Conservation (phyloP, 2,329 filamentous ascomycete species). For the Didymella glomerata region DNA sequence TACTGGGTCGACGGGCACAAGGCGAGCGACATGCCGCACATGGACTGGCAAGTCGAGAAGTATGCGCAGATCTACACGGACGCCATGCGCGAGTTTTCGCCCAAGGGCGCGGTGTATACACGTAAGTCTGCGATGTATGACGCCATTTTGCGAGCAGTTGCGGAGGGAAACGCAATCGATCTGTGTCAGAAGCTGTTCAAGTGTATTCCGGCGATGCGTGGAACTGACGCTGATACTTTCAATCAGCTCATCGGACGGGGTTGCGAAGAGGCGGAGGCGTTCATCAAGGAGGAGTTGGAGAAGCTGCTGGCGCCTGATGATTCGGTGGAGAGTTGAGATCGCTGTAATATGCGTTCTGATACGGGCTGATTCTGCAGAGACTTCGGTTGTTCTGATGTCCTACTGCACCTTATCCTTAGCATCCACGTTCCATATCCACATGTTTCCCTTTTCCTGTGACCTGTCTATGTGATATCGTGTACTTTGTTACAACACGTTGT, state of each 20-base stretch:
- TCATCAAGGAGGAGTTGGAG: neutral
- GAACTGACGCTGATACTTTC: neutral
- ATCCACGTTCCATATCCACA: too few species aligned
- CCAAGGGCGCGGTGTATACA: neutral
- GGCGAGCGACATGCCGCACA: neutral
- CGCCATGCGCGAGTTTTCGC: neutral
- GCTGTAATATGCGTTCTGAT: neutral
- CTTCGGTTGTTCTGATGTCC: neutral
- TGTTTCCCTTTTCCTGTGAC: too few species aligned
- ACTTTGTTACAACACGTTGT: too few species aligned
- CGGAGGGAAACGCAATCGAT: neutral
- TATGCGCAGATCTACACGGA: neutral
- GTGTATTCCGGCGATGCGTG: neutral
- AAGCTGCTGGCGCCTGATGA: neutral
- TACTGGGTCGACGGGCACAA: neutral
- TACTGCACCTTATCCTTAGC: too few species aligned
- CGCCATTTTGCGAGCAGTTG: neutral
- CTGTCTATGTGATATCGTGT: too few species aligned
- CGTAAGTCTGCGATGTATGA: neutral
- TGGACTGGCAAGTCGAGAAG: neutral
- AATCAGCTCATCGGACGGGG: neutral
- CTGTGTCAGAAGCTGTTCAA: slow-evolving; percentile 1
- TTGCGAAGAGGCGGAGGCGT: neutral
- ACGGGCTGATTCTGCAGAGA: neutral
- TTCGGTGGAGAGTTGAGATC: neutral